Base-by-base conservation (phyloP, 371 early-diverging fungal species). In the Lichtheimia corymbifera region DNA sequence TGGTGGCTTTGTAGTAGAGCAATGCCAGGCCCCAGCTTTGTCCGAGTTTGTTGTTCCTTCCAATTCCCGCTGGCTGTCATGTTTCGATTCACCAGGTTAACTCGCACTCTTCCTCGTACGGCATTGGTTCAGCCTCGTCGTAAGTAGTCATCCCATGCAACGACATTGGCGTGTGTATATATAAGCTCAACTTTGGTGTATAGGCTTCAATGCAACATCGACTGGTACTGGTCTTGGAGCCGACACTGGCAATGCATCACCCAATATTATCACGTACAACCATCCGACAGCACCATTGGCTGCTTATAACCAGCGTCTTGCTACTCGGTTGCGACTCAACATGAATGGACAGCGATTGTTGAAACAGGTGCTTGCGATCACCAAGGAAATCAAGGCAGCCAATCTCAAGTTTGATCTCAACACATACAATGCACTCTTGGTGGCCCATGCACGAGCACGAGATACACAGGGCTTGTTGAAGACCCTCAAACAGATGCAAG, bases 391-490 rank as follows among this genome's bases (percentile, higher is more conserved):
- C 51, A 66, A 73, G 22, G 45, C 55, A 3, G 62, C 67, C 17
- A 65, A 66, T 7, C 62, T 85, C 7, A 51, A 70, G 15, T 77
- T 80, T 5, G 84, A 85, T 55, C 28, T 73, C n/a, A 69, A 67
- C 44, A 83, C 83, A 0, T 76, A 83, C 67, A 81, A 80, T 60
- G 74, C 79, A 0, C 57, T 85, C 0, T 55, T 85, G 42, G 61
- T 71, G 6, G 80, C 74, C 13, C 82, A 80, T 60, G 70, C 71
- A 41, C 74, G 70, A n/a, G 62, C 63, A 9, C 61, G 54, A 28
- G 70, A 77, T 14, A 25, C 28, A 11, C 15, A 41, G 3, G 49
- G 53, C 0, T 24, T 70, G 5, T 20, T 68, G 27, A 47, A 45
- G 1, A 70, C 66, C 0, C 50, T 81, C 14, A 15, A 64, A 17